Conservation (phyloP, 352 stramenopile genomes). For the Phytophthora podocarpi region DNA sequence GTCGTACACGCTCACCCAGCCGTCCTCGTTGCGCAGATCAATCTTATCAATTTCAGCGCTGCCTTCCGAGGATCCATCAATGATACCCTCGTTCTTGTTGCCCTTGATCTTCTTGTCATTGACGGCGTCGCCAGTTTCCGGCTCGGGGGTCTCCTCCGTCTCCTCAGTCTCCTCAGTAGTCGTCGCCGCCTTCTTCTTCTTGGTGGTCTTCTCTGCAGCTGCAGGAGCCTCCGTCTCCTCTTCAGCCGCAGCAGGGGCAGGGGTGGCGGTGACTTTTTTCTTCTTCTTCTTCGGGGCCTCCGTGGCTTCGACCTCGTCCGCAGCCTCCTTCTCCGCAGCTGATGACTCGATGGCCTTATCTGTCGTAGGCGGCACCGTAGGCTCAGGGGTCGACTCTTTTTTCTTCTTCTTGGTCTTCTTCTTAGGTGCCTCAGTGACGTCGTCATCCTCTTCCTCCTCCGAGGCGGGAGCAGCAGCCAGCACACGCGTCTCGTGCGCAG, state of each 20-base stretch:
- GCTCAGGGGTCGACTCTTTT: not conserved
- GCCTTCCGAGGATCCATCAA: slow-evolving; percentile 80
- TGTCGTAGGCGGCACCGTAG: not conserved
- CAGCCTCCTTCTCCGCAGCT: slow-evolving; percentile 43
- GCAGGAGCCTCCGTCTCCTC: slow-evolving; percentile 18
- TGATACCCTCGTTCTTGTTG: slow-evolving; percentile 75
- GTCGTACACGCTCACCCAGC: slow-evolving; percentile 85
- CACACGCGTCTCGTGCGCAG: slow-evolving; percentile 36
- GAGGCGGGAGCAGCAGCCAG: slow-evolving; percentile 26
- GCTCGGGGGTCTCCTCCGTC: too few relatives aligned
- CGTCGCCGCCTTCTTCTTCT: slow-evolving; percentile 10
- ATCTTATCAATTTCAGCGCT: slow-evolving; percentile 88
- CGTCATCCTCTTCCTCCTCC: slow-evolving; percentile 24
- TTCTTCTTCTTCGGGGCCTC: slow-evolving; percentile 39
- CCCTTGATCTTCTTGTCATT: slow-evolving; percentile 79
- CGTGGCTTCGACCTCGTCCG: slow-evolving; percentile 48
- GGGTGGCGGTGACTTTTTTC: slow-evolving; percentile 12
- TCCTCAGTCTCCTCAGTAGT: slow-evolving; percentile 14
- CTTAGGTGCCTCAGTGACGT: slow-evolving; percentile 23
- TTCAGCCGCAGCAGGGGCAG: slow-evolving; percentile 3
- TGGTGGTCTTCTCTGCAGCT: slow-evolving; percentile 10
- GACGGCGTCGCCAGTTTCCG: slow-evolving; percentile 16
- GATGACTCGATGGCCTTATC: slow-evolving; percentile 1
- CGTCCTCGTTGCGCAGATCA: slow-evolving; percentile 68
- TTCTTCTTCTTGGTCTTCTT: slow-evolving; percentile 31